Evolutionary conservation across 2,329 filamentous ascomycete species (phyloP).

Genomic region (Ophiostoma ips): DNA sequence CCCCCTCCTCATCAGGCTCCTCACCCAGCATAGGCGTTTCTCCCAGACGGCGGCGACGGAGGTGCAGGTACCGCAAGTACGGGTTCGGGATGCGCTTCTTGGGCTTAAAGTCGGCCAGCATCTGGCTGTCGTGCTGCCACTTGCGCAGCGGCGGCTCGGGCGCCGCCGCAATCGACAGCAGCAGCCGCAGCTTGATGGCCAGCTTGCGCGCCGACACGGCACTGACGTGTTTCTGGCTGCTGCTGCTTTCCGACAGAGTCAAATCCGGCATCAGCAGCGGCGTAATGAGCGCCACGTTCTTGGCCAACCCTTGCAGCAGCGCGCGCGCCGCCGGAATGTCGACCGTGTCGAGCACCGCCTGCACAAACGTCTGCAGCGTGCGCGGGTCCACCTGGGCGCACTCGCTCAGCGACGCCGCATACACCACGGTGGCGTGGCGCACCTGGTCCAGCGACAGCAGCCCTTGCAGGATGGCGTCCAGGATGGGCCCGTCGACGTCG

Average conservation of each 20-base stretch:
- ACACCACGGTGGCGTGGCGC: constrained; percentile 29
- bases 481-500: constrained; percentile 25
- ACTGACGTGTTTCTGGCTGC: not conserved
- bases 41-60: too few relatives aligned
- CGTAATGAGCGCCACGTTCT: constrained; percentile 16
- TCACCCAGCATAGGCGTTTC: too few relatives aligned
- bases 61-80: not conserved
- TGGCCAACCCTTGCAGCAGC: constrained; percentile 20
- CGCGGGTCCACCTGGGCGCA: constrained; percentile 24
- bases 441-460: constrained; percentile 34
- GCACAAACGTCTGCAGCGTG: constrained; percentile 27
- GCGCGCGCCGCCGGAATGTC: constrained; percentile 24
- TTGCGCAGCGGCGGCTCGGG: not conserved
- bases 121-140: not conserved
- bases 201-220: constrained; percentile 3
- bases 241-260: not conserved
- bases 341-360: constrained; percentile 27
- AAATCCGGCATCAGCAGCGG: constrained; percentile 7
- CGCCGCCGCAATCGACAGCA: constrained; percentile 8
- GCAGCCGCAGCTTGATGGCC: constrained; percentile 9
- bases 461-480: constrained; percentile 33
- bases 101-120: not conserved
- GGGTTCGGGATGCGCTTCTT: not conserved
- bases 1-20: not conserved
- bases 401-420: constrained; percentile 26